Evolutionary conservation across 208 protist species (phyloP), one percentile per base, ranked within the genome.

Genomic region (Leishmania arabica): DNA sequence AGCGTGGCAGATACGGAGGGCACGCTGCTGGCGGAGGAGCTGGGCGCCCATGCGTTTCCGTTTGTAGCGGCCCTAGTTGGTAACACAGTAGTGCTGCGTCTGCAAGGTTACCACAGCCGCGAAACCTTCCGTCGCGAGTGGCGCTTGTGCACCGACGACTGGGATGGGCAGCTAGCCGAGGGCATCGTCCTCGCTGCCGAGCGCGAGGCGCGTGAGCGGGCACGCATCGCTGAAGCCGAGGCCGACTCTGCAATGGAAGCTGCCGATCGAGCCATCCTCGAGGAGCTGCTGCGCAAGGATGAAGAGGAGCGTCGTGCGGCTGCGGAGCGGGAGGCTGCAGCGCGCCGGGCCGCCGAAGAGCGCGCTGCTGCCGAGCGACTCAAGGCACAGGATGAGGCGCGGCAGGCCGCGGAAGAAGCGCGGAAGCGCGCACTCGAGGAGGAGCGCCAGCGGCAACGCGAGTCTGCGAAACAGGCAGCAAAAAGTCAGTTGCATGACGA

Each of bases 81-180:
- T 72, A 86, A 86, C 40, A 85, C 68, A 40, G 88, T 92, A 17
- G 83, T 94, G 64, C 53, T 96, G 78, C 82, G 83, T 17, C 73
- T 96, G 21, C 84, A 93, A 60, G 94, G 94, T 13, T 86, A 85
- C 53, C 84, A 87, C 76, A 84, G 78, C 24, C 69, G 62, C 27
- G 90, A 88, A 45, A 87, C 84, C 47, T 82, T 96, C 7, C 84
- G 95, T 40, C 54, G 72, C 27, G 87, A 95, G 76, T 94, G 90
- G 85, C 73, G 69, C 13, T 65, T 72, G 17, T 90, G 88, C 75
- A 90, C 85, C n/a, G 86, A 89, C 53, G 79, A 84, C 42, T 97
- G 91, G 90, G 92, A 95, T 82, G 83, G 87, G 8, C 74, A 77
- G 31, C 47, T 95, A 24, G 92, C 91, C 31, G 87, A 95, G 86